Evolutionary conservation across 2,329 filamentous ascomycete genomes (phyloP).

Genomic region (Helminthosporium solani): DNA sequence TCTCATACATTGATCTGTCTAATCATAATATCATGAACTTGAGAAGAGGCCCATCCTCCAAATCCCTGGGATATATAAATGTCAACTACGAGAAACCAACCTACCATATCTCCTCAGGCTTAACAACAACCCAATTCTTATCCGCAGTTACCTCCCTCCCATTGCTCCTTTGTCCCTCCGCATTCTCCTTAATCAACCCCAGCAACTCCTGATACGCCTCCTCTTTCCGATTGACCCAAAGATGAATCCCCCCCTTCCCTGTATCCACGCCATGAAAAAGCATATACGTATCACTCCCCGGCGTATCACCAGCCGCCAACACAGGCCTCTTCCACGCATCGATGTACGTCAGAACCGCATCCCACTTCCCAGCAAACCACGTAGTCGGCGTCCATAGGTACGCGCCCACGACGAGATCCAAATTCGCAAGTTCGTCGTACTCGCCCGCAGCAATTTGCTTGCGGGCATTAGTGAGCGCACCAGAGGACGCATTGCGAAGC

Average conservation of each 20-base stretch:
- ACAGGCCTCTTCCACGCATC: slow-evolving; percentile 34
- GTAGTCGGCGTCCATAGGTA: slow-evolving; percentile 35
- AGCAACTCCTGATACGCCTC: slow-evolving; percentile 20
- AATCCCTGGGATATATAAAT: too few relatives aligned
- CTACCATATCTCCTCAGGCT: slow-evolving; percentile 30
- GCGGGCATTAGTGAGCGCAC: slow-evolving; percentile 27
- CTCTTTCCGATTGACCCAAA: slow-evolving; percentile 31
- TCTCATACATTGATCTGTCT: too few relatives aligned
- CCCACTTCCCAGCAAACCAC: slow-evolving; percentile 36
- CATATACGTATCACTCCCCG: slow-evolving; percentile 35
- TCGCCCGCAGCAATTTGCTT: slow-evolving; percentile 27
- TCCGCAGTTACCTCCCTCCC: slow-evolving; percentile 30
- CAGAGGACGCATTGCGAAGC: slow-evolving; percentile 28
- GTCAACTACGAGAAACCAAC: neutral
- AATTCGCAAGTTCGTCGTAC: slow-evolving; percentile 26
- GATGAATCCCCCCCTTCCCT: slow-evolving; percentile 29
- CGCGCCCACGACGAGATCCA: slow-evolving; percentile 27
- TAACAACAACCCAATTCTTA: slow-evolving; percentile 34
- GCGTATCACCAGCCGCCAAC: slow-evolving; percentile 30
- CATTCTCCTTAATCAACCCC: slow-evolving; percentile 25
- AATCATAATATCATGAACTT: too few relatives aligned
- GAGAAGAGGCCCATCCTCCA: too few relatives aligned
- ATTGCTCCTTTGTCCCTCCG: slow-evolving; percentile 26
- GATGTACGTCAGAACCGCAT: slow-evolving; percentile 33
- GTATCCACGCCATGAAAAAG: slow-evolving; percentile 33